Base-by-base conservation (phyloP, 1,284 basidiomycete species). In the Coniophora puteana region DNA sequence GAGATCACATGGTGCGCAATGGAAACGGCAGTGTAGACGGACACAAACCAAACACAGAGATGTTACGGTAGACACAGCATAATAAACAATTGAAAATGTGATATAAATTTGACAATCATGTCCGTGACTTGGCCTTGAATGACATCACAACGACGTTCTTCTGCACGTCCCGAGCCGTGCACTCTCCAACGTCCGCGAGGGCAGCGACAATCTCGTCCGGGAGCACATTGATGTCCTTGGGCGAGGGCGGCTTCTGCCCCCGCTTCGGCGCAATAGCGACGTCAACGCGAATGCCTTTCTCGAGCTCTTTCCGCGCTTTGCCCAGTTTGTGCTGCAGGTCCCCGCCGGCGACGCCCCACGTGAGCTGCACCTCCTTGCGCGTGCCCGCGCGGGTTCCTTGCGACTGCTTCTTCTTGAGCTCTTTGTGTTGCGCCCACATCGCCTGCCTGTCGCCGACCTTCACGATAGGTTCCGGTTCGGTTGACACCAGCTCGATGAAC, bases 361-460 rank as follows among this genome's bases (percentile, higher is more conserved):
- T 79, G 43, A 91, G 54, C 61, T 87, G 84, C 4, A 89, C 67
- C 65, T 89, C 84, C 65, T 89, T 90, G 42, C 65, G 57, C 38
- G 71, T 65, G 17, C 58, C 55, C 23, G 54, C 63, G 44, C 61
- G 62, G 28, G 50, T 53, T 6, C 48, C 54, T 43, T 56, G 60
- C 42, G 57, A 66, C 24, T 61, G 52, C 39, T 61, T 60, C 38
- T 54, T 53, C 46, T 61, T 66, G 25, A 54, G 52, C 36, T 65
- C 58, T 49, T 66, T 67, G 32, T 62, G 60, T 43, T 57, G 57
- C 25, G 52, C 52, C 27, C 59, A 61, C 17, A 57, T 56, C 18
- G 61, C 68, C 47, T 59, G 59, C 27, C 62, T 65, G 45, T 70
- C 55, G 26, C 72, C 52, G 26, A 83, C 55, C 51, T 71, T 75